These are phyloP conservation scores for Paramecium bursaria DNA, from an alignment of 73 alveolate genomes.

Conservation along the genomic window DNA sequence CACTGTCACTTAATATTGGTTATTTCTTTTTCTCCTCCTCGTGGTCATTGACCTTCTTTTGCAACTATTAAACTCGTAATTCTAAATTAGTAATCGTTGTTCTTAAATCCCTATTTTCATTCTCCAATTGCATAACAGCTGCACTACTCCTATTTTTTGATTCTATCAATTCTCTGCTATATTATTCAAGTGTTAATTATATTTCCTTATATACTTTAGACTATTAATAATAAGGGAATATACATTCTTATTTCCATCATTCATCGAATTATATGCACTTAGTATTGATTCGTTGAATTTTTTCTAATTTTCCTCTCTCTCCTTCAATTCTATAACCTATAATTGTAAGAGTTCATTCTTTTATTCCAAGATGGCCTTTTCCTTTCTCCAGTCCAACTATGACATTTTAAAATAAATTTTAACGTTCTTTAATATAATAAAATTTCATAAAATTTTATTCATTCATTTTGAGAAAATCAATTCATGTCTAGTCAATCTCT, in stretches of 20 bases:
- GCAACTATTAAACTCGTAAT: constrained; percentile 4
- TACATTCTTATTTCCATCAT: constrained; percentile 37
- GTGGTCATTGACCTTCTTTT: not conserved
- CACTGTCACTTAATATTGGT: not conserved
- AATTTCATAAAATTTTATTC: too few relatives aligned
- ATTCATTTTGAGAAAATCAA: too few relatives aligned
- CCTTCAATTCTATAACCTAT: constrained; percentile 20
- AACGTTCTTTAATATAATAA: too few relatives aligned
- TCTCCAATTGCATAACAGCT: constrained; percentile 3
- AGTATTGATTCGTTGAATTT: constrained; percentile 45
- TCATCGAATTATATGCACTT: constrained; percentile 17
- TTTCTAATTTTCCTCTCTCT: constrained; percentile 59
- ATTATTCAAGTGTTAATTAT: constrained; percentile 36
- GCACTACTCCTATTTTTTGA: constrained; percentile 32
- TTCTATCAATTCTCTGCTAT: constrained; percentile 46
- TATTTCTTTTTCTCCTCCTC: not conserved
- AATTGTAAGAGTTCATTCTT: not conserved
- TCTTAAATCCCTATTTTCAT: constrained; percentile 30
- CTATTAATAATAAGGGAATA: not conserved
- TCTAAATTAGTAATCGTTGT: not conserved
- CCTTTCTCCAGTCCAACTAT: constrained; percentile 58
- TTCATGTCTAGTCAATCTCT: too few relatives aligned
- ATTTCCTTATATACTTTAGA: constrained; percentile 55
- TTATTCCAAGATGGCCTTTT: constrained; percentile 46
- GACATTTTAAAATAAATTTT: too few relatives aligned